phyloP scores from a whole-genome alignment of 2,329 filamentous ascomycete genomes.

The Aspergillus versicolor region DNA sequence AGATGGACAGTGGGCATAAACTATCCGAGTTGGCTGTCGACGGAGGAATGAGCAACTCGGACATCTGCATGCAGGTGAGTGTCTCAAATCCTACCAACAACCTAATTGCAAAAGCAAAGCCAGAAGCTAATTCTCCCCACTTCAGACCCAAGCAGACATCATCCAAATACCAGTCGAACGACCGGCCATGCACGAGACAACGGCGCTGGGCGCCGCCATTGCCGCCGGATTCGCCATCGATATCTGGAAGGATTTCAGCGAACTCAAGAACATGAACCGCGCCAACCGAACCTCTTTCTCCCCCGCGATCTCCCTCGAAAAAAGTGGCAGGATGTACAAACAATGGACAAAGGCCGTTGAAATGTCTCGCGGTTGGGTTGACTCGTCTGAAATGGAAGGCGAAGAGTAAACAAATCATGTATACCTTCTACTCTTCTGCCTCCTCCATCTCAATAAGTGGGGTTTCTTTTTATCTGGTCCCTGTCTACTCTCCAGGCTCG shows the following conservation, averaged over 20 bases:
- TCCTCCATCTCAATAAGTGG: neutral
- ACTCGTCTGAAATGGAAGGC: constrained; percentile 25
- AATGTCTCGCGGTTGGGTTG: constrained; percentile 72
- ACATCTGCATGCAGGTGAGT: constrained; percentile 77
- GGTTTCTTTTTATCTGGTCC: neutral
- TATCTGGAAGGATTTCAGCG: constrained; percentile 73
- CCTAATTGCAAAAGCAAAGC: constrained; percentile 13
- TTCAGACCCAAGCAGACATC: constrained; percentile 77
- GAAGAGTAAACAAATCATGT: constrained; percentile 14
- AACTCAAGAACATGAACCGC: constrained; percentile 71
- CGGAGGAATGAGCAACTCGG: constrained; percentile 84
- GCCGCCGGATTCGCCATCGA: constrained; percentile 81
- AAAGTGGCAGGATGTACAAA: constrained; percentile 63
- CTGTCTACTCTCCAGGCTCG: neutral
- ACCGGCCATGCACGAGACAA: constrained; percentile 87
- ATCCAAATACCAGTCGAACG: constrained; percentile 80
- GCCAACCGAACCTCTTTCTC: constrained; percentile 68
- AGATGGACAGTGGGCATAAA: constrained; percentile 74
- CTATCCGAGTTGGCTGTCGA: constrained; percentile 78
- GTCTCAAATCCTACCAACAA: neutral
- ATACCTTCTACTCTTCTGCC: neutral
- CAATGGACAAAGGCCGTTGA: constrained; percentile 75
- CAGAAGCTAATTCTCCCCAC: neutral
- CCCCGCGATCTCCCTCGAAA: constrained; percentile 61
- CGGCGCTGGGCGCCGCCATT: constrained; percentile 82